A percentile compares a stretch with the other conserved stretches of the same genome.
Evolutionary conservation across 2,329 filamentous ascomycete genomes (phyloP).

Genomic region (Exserohilum turcica): DNA sequence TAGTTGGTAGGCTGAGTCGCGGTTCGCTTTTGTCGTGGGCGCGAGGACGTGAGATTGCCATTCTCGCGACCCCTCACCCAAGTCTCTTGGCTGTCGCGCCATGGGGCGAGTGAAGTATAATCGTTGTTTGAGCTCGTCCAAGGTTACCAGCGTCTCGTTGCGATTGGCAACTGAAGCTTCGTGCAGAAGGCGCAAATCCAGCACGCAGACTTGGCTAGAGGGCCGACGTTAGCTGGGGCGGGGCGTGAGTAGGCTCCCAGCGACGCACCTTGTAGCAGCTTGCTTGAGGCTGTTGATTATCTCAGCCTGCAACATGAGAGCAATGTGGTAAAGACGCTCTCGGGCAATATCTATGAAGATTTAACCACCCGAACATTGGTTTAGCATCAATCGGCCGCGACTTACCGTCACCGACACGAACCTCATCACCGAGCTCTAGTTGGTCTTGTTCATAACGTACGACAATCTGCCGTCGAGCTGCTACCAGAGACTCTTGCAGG

Average conservation of each 20-base stretch:
- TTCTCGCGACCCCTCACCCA: constrained; percentile 1
- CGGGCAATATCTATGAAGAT: constrained; percentile 40
- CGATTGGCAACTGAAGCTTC: constrained; percentile 46
- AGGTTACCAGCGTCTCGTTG: constrained; percentile 38
- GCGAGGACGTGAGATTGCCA: constrained; percentile 17
- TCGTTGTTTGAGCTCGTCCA: constrained; percentile 48
- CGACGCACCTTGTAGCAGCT: constrained; percentile 38
- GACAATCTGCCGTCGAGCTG: constrained; percentile 45
- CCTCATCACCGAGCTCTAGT: constrained; percentile 43
- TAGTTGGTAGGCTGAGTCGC: constrained; percentile 7
- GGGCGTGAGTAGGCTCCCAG: constrained; percentile 5
- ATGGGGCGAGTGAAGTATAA: constrained; percentile 34
- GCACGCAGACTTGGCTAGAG: constrained; percentile 20
- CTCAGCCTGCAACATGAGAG: constrained; percentile 49
- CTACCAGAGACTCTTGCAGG: constrained; percentile 46
- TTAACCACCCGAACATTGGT: constrained; percentile 1
- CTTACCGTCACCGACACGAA: constrained; percentile 49
- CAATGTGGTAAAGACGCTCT: constrained; percentile 46
- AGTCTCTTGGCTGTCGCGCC: constrained; percentile 20
- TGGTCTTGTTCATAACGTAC: constrained; percentile 42
- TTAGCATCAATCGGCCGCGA: constrained; percentile 20
- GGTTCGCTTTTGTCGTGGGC: constrained; percentile 21
- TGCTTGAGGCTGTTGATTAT: constrained; percentile 49
- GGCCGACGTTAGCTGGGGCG: neutral
- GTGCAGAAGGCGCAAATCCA: constrained; percentile 46